These are phyloP conservation scores for Aspergillus hiratsukae DNA, from an alignment of 2,329 filamentous ascomycete species.

Conservation along the genomic window DNA sequence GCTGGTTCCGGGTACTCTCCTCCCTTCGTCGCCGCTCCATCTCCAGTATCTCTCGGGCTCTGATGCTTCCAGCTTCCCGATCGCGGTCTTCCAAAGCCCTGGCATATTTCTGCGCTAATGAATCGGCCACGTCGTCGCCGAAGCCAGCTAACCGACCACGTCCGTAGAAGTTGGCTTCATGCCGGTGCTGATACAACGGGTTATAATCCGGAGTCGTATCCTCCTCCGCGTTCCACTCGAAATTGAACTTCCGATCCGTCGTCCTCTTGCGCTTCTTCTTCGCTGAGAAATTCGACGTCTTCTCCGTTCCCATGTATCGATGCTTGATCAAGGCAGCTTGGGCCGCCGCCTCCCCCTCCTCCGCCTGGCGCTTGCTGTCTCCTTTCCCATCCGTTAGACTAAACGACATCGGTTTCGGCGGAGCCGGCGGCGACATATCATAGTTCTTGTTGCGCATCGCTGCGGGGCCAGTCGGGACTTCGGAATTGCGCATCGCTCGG, in stretches of 20 bases:
- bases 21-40: constrained; percentile 76
- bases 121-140: constrained; percentile 53
- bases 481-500: constrained; percentile 54
- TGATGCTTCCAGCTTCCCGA: constrained; percentile 66
- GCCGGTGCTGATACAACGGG: constrained; percentile 67
- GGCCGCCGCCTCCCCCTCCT: constrained; percentile 57
- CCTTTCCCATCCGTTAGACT: constrained; percentile 34
- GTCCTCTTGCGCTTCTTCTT: constrained; percentile 93
- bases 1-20: constrained; percentile 64
- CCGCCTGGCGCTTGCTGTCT: constrained; percentile 39
- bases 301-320: constrained; percentile 86
- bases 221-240: constrained; percentile 94
- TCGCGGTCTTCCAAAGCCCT: constrained; percentile 71
- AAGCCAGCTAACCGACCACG: constrained; percentile 65
- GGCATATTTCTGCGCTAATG: constrained; percentile 53
- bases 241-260: constrained; percentile 97
- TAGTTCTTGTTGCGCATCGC: constrained; percentile 54
- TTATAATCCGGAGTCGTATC: constrained; percentile 85
- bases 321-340: constrained; percentile 72
- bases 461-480: constrained; percentile 64
- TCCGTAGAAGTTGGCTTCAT: constrained; percentile 66
- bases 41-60: constrained; percentile 76
- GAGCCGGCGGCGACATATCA: constrained; percentile 51
- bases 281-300: constrained; percentile 85
- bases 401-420: constrained; percentile 28